Evolutionary conservation across 2,329 filamentous ascomycete species (phyloP).

Genomic region (Scedosporium dehoogii): DNA sequence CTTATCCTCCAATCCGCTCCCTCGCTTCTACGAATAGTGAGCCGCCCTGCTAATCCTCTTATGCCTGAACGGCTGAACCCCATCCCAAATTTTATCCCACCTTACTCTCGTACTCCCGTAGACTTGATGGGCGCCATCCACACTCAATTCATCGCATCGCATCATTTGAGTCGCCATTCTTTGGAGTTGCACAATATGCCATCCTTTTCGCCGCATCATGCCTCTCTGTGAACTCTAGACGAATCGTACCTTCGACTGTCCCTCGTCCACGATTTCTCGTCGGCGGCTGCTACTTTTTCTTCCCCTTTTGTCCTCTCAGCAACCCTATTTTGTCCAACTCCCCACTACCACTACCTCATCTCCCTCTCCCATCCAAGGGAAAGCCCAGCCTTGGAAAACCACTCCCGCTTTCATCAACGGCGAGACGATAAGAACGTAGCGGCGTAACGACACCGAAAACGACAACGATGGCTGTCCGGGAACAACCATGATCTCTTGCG

Average conservation of each 20-base stretch:
- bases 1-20: neutral
- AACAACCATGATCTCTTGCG: slow-evolving; percentile 6
- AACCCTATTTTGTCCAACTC: neutral
- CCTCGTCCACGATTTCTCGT: neutral
- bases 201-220: neutral
- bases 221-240: neutral
- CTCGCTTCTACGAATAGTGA: neutral
- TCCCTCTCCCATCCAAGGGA: neutral
- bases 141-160: slow-evolving; percentile 1
- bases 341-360: neutral
- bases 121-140: neutral
- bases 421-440: neutral
- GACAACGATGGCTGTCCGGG: slow-evolving; percentile 4
- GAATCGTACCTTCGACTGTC: neutral
- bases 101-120: neutral
- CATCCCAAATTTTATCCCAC: slow-evolving; percentile 7
- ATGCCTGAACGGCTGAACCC: neutral
- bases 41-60: neutral
- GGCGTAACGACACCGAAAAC: neutral
- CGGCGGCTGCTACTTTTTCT: neutral
- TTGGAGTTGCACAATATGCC: neutral
- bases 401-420: neutral
- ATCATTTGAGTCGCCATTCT: neutral
- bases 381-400: neutral
- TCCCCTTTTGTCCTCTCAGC: neutral